These are phyloP conservation scores for Monilinia fructicola DNA, from an alignment of 2,329 filamentous ascomycete genomes.

Conservation along the genomic window DNA sequence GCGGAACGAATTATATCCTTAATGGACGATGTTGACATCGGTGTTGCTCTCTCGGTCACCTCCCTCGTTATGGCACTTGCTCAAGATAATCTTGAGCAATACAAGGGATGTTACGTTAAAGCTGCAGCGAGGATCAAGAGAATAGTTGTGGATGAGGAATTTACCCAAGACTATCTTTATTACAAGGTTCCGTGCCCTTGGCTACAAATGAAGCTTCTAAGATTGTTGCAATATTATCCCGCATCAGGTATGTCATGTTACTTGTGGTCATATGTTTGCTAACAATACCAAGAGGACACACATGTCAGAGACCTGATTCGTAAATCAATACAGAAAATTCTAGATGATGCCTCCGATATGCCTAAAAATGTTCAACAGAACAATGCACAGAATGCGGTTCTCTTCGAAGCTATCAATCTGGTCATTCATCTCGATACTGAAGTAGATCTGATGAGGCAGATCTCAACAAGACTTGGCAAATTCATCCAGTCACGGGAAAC, in stretches of 20 bases:
- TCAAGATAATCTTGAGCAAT: conserved; percentile 91
- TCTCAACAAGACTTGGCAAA: conserved; percentile 84
- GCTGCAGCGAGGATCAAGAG: conserved; percentile 86
- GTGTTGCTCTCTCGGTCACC: conserved; percentile 91
- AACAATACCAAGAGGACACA: conserved; percentile 67
- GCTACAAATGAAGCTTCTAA: conserved; percentile 93
- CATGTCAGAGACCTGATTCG: conserved; percentile 90
- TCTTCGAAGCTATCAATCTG: conserved; percentile 98
- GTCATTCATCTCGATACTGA: conserved; percentile 98
- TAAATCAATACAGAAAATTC: conserved; percentile 84
- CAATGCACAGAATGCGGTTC: conserved; percentile 95
- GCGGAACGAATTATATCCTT: conserved; percentile 97
- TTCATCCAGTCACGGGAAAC: conserved; percentile 98
- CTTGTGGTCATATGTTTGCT: conserved; percentile 22
- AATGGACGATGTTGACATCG: conserved; percentile 94
- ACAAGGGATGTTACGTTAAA: conserved; percentile 92
- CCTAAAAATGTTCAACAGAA: conserved; percentile 99
- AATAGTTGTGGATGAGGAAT: conserved; percentile 87
- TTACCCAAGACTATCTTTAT: conserved; percentile 88
- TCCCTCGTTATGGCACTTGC: conserved; percentile 92
- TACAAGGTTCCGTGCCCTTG: conserved; percentile 99
- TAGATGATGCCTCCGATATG: conserved; percentile 87
- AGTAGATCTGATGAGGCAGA: conserved; percentile 91
- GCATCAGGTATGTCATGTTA: conserved; percentile 68
- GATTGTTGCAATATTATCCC: conserved; percentile 92